Conservation (phyloP, 2,329 filamentous ascomycete species). For the Penicillium sp. region DNA sequence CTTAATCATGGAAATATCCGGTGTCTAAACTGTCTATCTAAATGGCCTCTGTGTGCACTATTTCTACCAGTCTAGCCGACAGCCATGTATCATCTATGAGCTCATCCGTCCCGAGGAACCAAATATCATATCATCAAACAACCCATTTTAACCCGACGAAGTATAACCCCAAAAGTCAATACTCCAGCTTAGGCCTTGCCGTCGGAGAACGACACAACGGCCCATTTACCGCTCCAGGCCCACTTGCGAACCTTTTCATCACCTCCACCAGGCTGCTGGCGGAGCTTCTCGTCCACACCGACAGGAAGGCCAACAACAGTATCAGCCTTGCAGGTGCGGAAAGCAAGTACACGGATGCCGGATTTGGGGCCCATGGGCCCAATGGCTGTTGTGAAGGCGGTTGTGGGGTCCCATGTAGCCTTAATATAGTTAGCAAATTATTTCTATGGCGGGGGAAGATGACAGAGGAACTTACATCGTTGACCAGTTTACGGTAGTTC, state of each 20-base stretch:
- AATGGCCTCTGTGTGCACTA: neutral
- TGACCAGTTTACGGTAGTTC: constrained; percentile 91
- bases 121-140: neutral
- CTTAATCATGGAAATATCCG: neutral
- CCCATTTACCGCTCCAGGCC: constrained; percentile 97
- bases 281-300: constrained; percentile 80
- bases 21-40: neutral
- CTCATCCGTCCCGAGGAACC: neutral
- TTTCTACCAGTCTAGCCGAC: neutral
- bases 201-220: constrained; percentile 81
- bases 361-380: constrained; percentile 81
- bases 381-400: constrained; percentile 79
- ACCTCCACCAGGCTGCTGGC: constrained; percentile 66
- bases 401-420: constrained; percentile 81
- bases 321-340: constrained; percentile 95
- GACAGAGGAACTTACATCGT: constrained; percentile 63
- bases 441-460: constrained; percentile 1
- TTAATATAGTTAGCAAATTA: constrained; percentile 32
- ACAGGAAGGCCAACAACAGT: constrained; percentile 83
- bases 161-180: neutral
- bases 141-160: neutral
- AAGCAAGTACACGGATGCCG: constrained; percentile 77
- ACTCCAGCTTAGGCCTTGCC: constrained; percentile 55
- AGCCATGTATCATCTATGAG: neutral
- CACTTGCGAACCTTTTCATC: constrained; percentile 72